Conservation (phyloP, 108 stramenopile genomes). For the Seminavis robusta region DNA sequence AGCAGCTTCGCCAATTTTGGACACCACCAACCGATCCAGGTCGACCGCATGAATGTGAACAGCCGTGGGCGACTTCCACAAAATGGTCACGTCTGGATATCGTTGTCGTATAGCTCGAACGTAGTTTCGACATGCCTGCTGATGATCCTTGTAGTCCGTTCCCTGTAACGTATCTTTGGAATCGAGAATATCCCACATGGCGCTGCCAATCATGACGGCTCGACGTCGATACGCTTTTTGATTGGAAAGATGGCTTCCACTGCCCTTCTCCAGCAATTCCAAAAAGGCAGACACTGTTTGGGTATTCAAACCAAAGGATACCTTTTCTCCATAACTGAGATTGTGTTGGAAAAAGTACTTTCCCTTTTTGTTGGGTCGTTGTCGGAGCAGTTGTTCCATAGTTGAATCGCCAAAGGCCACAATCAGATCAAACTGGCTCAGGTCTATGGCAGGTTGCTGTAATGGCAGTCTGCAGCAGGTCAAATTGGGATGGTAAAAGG, state of each 20-base stretch:
- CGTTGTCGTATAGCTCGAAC: neutral
- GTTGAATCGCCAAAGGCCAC: conserved; percentile 27
- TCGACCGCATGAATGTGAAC: conserved; percentile 31
- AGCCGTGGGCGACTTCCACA: conserved; percentile 33
- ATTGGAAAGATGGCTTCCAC: neutral
- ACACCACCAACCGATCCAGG: conserved; percentile 10
- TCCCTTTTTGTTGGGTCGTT: conserved; percentile 23
- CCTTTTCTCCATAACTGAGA: conserved; percentile 10
- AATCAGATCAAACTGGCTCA: conserved; percentile 16
- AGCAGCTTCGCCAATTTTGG: conserved; percentile 7
- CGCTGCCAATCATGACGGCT: conserved; percentile 18
- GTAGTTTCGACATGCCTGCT: conserved; percentile 3
- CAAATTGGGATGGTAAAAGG: conserved; percentile 1
- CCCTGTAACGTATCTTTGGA: conserved; percentile 6
- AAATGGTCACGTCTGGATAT: conserved; percentile 14
- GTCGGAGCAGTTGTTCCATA: conserved; percentile 16
- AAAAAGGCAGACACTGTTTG: conserved; percentile 5
- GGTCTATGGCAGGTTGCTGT: conserved; percentile 3
- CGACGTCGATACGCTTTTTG: neutral
- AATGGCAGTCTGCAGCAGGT: too few relatives aligned
- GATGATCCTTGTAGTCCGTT: conserved; percentile 3
- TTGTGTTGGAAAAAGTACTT: conserved; percentile 24
- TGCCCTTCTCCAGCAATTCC: conserved; percentile 5
- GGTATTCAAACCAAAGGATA: conserved; percentile 9
- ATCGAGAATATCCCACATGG: conserved; percentile 24